Base-by-base conservation (phyloP, 2,329 filamentous ascomycete species). In the Penicillium paneum region DNA sequence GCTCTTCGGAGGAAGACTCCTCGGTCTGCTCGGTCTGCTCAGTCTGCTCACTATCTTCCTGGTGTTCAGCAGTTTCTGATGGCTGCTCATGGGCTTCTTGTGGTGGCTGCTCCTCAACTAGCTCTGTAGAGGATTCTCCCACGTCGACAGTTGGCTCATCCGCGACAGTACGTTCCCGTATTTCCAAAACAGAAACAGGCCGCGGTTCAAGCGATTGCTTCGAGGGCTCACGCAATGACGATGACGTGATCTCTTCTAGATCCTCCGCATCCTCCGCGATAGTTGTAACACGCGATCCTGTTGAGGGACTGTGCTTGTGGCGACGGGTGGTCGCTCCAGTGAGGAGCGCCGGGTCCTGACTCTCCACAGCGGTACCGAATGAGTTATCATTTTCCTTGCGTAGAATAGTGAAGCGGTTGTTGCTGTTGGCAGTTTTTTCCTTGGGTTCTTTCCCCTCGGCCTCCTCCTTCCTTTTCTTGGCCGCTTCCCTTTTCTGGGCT, bases 231-330 rank as follows among this genome's bases (percentile, higher is more conserved):
- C 49, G 60, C 17, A 57, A 35, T 12, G 48, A 52, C 12, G 50
- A 57, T 19, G 57, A 40, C 7, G 34, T 34, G 6, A 49, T 32
- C 1, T 68, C 66, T 31, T 75, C 70, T 17, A 88, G 84, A 56
- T 96, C 91, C 65, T 95, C 91, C 52, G 89, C 86, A 46, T 90
- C 85, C 69, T 96, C 91, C 34, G 90, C 81, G 13, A 96, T 91
- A 0, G 90, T 94, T 1, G 86, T 85, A 19, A 96, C 88, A 5
- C 87, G 83, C 49, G 87, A 90, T 45, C 89, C 87, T 13, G 88
- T 87, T 13, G 89, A 93, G 24, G 89, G 88, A 60, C 87, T 92
- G 70, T 90, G 89, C 64, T 90, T 87, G 71, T 96, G 91, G 59
- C 91, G 83, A 68, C 92, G 86, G 6, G 90, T 93, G 65, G 90